Conservation (phyloP, 805 yeast species). For the Ogataea glucozyma region DNA sequence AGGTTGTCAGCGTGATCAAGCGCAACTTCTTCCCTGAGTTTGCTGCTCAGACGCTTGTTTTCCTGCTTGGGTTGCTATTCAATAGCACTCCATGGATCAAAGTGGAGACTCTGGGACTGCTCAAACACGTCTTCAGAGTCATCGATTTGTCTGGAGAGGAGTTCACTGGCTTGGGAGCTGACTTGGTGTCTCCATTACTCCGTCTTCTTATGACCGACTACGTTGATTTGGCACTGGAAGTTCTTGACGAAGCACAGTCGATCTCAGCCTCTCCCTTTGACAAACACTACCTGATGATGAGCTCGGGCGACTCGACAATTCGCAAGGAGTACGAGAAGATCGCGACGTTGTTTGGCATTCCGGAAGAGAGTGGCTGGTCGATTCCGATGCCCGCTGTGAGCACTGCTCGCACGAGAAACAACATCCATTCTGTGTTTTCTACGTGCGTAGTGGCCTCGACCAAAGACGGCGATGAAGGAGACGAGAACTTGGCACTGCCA, state of each 20-base stretch:
- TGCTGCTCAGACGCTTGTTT: slow-evolving; percentile 72
- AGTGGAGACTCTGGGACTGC: slow-evolving; percentile 71
- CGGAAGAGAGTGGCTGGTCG: slow-evolving; percentile 96
- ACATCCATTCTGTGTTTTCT: slow-evolving; percentile 92
- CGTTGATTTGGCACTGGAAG: slow-evolving; percentile 87
- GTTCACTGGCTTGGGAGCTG: slow-evolving; percentile 91
- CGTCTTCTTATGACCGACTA: slow-evolving; percentile 78
- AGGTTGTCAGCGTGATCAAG: slow-evolving; percentile 70
- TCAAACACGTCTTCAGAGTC: slow-evolving; percentile 72
- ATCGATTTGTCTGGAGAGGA: slow-evolving; percentile 77
- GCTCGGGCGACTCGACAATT: slow-evolving; percentile 78
- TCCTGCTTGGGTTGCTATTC: slow-evolving; percentile 74
- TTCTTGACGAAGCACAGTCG: slow-evolving; percentile 77
- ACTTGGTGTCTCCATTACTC: slow-evolving; percentile 84
- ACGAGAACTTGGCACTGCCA: no score
- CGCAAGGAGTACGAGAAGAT: slow-evolving; percentile 82
- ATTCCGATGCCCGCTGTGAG: slow-evolving; percentile 93
- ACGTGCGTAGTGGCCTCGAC: slow-evolving; percentile 61
- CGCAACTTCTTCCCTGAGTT: slow-evolving; percentile 69
- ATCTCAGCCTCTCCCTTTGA: slow-evolving; percentile 92
- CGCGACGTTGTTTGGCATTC: slow-evolving; percentile 90
- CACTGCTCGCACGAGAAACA: slow-evolving; percentile 84
- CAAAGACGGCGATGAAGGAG: slow-evolving; percentile 42
- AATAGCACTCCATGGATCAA: slow-evolving; percentile 81
- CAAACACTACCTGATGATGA: slow-evolving; percentile 87